Evolutionary conservation across 1,284 basidiomycete species (phyloP), one percentile per base, ranked within the genome.

Genomic region (Cryptococcus deneoformans): DNA sequence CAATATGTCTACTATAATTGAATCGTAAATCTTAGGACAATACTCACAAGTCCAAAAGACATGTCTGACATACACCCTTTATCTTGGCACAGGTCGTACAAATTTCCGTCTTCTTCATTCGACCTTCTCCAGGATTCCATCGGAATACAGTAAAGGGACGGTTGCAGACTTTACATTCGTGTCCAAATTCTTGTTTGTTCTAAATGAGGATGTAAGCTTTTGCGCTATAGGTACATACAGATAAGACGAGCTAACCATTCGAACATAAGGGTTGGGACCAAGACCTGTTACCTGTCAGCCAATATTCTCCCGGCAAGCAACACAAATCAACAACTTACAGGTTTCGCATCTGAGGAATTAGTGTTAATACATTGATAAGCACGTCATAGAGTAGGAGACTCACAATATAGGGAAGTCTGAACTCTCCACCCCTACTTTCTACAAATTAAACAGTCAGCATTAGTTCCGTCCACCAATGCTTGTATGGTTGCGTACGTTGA

Each of bases 31-130:
- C 29, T 29, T 29, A 29, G 29, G 29, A 29, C 29, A 29, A 29
- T 5, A 66, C 72, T 53, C 46, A 76, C 59, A 95, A 83, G 75
- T 99, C 96, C 39, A 99, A 82, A 35, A 99, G 81, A 77, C 96
- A 99, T 0, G 94, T 98, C 80, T 99, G 96, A 80, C 96, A 99
- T 45, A 96, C 90, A 71, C 99, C 97, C 83, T 98, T 97, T 68
- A 97, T 88, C 82, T 97, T 99, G 42, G 95, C 91, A 70, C 96
- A 99, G 0, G 96, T 98, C 75, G 96, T 93, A 79, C 96, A 99
- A 64, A 99, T 88, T 62, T 98, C 95, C 5, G 96, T 99, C 67
- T 92, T 91, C 82, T 99, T 99, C 85, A 87, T 96, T 44, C 96
- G 87, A 45, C 93, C 95, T 12, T 77, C 71, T 52, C 96, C 96